Conservation (phyloP, 2,329 filamentous ascomycete species). For the Ophiocordyceps australis region DNA sequence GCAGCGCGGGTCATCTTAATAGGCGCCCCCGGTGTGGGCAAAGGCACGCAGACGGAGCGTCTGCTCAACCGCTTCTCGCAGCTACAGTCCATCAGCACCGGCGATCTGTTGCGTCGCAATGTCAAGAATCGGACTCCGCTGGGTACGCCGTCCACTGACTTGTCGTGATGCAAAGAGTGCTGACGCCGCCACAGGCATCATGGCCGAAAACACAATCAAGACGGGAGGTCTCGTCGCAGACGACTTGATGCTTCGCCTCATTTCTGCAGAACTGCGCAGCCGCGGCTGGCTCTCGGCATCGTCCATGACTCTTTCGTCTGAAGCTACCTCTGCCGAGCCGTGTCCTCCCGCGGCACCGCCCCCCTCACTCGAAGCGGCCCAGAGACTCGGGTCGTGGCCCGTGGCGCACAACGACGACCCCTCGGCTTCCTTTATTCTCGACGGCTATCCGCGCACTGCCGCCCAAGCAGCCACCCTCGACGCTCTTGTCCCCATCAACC, state of each 20-base stretch:
- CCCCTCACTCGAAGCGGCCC: no score
- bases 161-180: background rate
- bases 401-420: constrained; percentile 43
- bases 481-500: constrained; percentile 76
- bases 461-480: constrained; percentile 64
- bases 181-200: constrained; percentile 46
- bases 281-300: constrained; percentile 60
- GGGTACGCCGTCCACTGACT: constrained; percentile 29
- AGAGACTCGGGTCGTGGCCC: no score
- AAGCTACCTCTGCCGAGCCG: background rate
- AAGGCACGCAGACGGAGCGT: constrained; percentile 87
- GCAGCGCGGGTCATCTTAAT: constrained; percentile 89
- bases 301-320: constrained; percentile 12
- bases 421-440: constrained; percentile 78
- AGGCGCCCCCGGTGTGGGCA: constrained; percentile 90
- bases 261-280: constrained; percentile 70
- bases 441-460: constrained; percentile 86
- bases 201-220: constrained; percentile 80
- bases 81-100: constrained; percentile 80
- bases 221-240: constrained; percentile 82
- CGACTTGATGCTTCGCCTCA: constrained; percentile 77
- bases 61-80: constrained; percentile 76
- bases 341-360: background rate
- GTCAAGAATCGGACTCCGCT: constrained; percentile 75
- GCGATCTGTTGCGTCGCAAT: constrained; percentile 82